phyloP scores from a whole-genome alignment of 1,284 basidiomycete species.

The Cutaneotrichosporon cutaneum region DNA sequence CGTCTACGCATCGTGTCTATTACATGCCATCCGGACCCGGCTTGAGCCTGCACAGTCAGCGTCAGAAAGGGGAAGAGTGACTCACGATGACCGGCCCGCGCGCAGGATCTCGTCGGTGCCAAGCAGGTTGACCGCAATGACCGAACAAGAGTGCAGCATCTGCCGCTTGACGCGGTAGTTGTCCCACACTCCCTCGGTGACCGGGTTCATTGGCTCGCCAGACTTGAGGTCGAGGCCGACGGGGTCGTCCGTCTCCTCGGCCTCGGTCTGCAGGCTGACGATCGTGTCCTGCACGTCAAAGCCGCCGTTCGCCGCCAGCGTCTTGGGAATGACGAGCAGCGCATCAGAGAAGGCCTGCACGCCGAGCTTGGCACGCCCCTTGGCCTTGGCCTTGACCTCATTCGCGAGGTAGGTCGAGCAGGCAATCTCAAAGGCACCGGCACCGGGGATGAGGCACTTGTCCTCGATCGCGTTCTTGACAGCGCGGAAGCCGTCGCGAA shows the following conservation, averaged over 20 bases:
- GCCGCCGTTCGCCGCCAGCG: slow-evolving; percentile 91
- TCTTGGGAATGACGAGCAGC: slow-evolving; percentile 92
- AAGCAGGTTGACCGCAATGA: slow-evolving; percentile 93
- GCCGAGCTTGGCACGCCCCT: slow-evolving; percentile 96
- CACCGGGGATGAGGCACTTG: slow-evolving; percentile 82
- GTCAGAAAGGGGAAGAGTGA: not conserved
- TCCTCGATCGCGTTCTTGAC: slow-evolving; percentile 98
- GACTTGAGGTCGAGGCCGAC: slow-evolving; percentile 91
- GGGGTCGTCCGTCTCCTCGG: slow-evolving; percentile 84
- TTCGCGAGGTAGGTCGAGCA: slow-evolving; percentile 73
- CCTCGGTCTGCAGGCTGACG: slow-evolving; percentile 85
- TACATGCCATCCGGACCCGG: slow-evolving; percentile 7
- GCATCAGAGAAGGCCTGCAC: slow-evolving; percentile 97
- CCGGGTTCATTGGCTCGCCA: slow-evolving; percentile 95
- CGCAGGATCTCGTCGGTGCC: slow-evolving; percentile 94
- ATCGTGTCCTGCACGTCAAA: slow-evolving; percentile 97
- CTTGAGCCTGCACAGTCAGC: slow-evolving; percentile 11
- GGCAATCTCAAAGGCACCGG: slow-evolving; percentile 96
- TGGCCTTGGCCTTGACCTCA: slow-evolving; percentile 81
- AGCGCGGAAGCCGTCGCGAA: slow-evolving; percentile 91
- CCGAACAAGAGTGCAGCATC: slow-evolving; percentile 96
- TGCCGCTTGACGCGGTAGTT: slow-evolving; percentile 98
- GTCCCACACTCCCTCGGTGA: slow-evolving; percentile 95
- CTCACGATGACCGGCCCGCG: slow-evolving; percentile 78
- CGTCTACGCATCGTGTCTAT: slow-evolving; percentile 7